These are phyloP conservation scores for Periconia sp. DNA, from an alignment of 2,329 filamentous ascomycete species.

Conservation along the genomic window DNA sequence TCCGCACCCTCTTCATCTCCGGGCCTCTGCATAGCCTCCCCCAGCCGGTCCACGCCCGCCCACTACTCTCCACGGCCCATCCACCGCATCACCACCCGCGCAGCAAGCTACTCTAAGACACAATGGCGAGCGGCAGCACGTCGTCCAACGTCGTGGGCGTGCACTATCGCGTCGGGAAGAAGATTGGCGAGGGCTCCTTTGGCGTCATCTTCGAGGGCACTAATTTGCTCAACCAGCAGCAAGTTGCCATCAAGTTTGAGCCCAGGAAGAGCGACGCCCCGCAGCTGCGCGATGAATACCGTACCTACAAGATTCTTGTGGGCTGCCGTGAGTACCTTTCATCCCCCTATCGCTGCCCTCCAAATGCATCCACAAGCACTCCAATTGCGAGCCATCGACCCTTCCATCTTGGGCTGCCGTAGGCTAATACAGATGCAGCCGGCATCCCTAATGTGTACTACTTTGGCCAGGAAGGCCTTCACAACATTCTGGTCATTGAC, in stretches of 20 bases:
- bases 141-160: slow-evolving; percentile 98
- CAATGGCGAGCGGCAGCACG: slow-evolving; percentile 86
- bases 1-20: slow-evolving; percentile 5
- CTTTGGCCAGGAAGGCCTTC: slow-evolving; percentile 96
- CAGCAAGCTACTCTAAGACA: slow-evolving; percentile 7
- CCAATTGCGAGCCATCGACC: neutral
- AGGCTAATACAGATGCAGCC: slow-evolving; percentile 64
- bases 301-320: slow-evolving; percentile 99
- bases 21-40: slow-evolving; percentile 16
- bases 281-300: slow-evolving; percentile 96
- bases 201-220: slow-evolving; percentile 99
- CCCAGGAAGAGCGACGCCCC: slow-evolving; percentile 98
- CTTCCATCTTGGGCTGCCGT: too few relatives aligned
- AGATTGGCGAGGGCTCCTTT: slow-evolving; percentile 98
- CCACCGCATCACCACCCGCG: slow-evolving; percentile 9
- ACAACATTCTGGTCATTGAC: slow-evolving; percentile 99
- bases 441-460: slow-evolving; percentile 99
- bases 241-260: slow-evolving; percentile 99
- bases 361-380: too few relatives aligned
- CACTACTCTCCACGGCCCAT: slow-evolving; percentile 12
- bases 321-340: slow-evolving; percentile 88
- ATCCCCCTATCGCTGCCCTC: too few relatives aligned
- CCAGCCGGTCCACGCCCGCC: slow-evolving; percentile 26
- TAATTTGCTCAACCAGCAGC: slow-evolving; percentile 97
- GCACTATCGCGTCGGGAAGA: slow-evolving; percentile 98